These are phyloP conservation scores for Penicillium samsonianum DNA, from an alignment of 495 filamentous ascomycete species.

Conservation along the genomic window DNA sequence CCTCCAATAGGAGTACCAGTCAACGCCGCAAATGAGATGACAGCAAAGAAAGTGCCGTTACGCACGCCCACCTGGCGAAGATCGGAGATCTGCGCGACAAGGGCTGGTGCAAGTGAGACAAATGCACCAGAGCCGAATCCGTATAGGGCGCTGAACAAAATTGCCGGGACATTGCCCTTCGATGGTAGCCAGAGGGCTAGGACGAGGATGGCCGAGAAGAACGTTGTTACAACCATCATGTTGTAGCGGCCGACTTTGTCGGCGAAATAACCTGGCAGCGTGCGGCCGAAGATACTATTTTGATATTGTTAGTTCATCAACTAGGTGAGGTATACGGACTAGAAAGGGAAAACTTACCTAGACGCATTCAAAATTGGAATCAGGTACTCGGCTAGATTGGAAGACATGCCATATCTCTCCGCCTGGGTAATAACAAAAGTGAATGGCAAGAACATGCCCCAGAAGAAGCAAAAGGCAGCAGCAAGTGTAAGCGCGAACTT, in stretches of 20 bases:
- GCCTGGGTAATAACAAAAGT: constrained; percentile 68
- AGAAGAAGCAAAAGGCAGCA: constrained; percentile 64
- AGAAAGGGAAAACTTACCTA: constrained; percentile 41
- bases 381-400: constrained; percentile 60
- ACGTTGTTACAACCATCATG: constrained; percentile 63
- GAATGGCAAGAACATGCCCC: constrained; percentile 73
- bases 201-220: constrained; percentile 61
- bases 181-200: constrained; percentile 71
- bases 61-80: constrained; percentile 72
- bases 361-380: constrained; percentile 71
- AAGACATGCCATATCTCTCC: constrained; percentile 58
- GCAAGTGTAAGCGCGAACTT: constrained; percentile 51
- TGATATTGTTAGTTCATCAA: neutral
- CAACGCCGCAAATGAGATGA: constrained; percentile 64
- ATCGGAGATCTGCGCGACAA: constrained; percentile 71
- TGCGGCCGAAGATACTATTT: constrained; percentile 67
- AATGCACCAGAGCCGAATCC: constrained; percentile 75
- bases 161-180: constrained; percentile 58
- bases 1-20: constrained; percentile 74
- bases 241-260: constrained; percentile 77
- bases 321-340: neutral
- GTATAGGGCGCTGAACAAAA: constrained; percentile 66
- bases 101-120: constrained; percentile 59
- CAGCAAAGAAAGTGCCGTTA: constrained; percentile 66
- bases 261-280: constrained; percentile 68